Evolutionary conservation across 2,329 filamentous ascomycete genomes (phyloP), one percentile per base, ranked within the genome.

Genomic region (Cordyceps militaris): DNA sequence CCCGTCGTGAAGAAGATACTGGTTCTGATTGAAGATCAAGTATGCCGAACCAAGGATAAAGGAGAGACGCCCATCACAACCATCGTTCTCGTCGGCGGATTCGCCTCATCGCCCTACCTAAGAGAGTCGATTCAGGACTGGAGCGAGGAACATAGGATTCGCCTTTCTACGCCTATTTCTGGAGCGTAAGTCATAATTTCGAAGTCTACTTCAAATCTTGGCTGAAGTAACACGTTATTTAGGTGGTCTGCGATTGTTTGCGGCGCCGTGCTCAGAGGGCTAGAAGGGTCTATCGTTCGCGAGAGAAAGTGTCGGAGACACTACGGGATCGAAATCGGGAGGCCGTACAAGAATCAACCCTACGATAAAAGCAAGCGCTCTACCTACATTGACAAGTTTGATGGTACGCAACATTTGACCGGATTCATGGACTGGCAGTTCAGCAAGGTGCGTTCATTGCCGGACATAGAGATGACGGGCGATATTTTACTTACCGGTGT

Each of bases 271-370:
- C 19, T 61, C 0, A 32, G 60, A 24, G 60, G 60, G 0, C 42
- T 61, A 4, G 60, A 61, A 44, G 60, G 60, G 2, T 57, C 23
- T 4, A 60, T 59, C 19, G 54, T 59, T 32, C 38, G 32, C 0
- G 59, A 62, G 30, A 62, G 56, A 26, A 62, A 55, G 10, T 61
- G 59, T 13, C 59, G 59, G 13, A 44, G 56, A 38, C 60, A 60
- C 11, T 61, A 59, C 10, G 54, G 54, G 2, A 8, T 3, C 9
- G 2, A 14, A 1, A 5, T 40, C 34, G 13, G 34, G 16, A 38
- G 4, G 16, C 34, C 34, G 7, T 42, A 9, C n/a, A 21, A 23
- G 7, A 1, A 21, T 1, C 14, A 43, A 8, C 0, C 1, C 19
- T 57, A 50, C 5, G 54, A 57, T 14, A 7, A 9, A 2, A 26